phyloP scores from a whole-genome alignment of 345 rosid species.

The Abelmoschus esculentus region DNA sequence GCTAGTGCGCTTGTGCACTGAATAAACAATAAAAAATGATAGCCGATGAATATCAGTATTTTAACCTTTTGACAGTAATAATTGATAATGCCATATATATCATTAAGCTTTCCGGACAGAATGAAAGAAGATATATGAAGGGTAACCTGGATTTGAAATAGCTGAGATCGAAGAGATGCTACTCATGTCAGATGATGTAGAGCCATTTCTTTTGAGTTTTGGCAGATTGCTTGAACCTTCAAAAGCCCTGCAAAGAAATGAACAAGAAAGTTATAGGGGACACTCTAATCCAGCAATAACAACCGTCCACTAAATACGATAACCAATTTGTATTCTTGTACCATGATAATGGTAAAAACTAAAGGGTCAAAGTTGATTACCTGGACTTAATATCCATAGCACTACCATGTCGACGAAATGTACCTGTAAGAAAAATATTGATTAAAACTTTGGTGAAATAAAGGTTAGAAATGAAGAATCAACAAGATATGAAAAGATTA shows the following conservation, averaged over 20 bases:
- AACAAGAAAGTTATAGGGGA: constrained; percentile 3
- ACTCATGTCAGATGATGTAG: constrained; percentile 58
- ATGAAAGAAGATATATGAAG: constrained; percentile 6
- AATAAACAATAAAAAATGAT: constrained; percentile 27
- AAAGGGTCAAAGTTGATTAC: constrained; percentile 26
- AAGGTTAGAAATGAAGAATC: constrained; percentile 8
- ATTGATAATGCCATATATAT: neutral
- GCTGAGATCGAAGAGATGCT: constrained; percentile 42
- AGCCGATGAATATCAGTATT: neutral
- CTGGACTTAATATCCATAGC: constrained; percentile 53
- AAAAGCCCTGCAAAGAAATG: constrained; percentile 30
- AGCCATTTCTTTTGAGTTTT: constrained; percentile 59
- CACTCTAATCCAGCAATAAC: neutral
- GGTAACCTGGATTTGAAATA: constrained; percentile 40
- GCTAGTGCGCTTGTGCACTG: constrained; percentile 38
- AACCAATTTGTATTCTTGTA: neutral
- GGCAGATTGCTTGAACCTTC: constrained; percentile 42
- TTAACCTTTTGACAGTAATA: neutral
- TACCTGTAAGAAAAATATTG: constrained; percentile 33
- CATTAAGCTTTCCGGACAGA: neutral
- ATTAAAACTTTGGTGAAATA: constrained; percentile 1
- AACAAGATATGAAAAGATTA: constrained; percentile 4
- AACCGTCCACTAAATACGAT: neutral
- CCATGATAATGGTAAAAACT: neutral
- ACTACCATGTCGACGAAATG: constrained; percentile 43